Evolutionary conservation across 148 eudicot species (phyloP).

Genomic region (Hydrangea macrophylla): DNA sequence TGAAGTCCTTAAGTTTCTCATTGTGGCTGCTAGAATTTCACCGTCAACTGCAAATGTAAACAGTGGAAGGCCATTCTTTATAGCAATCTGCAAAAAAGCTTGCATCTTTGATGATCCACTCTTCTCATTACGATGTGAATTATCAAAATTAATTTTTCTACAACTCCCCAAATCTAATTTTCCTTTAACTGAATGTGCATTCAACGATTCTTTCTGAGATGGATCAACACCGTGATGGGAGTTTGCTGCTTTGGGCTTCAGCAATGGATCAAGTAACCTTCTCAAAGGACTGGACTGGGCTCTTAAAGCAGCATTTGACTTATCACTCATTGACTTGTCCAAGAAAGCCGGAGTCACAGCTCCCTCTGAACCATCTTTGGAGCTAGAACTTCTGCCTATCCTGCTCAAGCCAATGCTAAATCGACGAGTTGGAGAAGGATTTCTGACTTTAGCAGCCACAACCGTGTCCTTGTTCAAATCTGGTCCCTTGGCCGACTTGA

Average conservation of each 20-base stretch:
- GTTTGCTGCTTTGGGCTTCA: slow-evolving; percentile 43
- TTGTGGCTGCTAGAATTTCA: slow-evolving; percentile 62
- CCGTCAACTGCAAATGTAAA: slow-evolving; percentile 63
- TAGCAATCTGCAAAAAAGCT: slow-evolving; percentile 64
- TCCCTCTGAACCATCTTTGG: slow-evolving; percentile 46
- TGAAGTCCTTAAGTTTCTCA: slow-evolving; percentile 37
- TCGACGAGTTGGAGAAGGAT: slow-evolving; percentile 65
- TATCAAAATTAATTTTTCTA: slow-evolving; percentile 14
- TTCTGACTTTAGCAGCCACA: slow-evolving; percentile 34
- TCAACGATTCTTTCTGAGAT: slow-evolving; percentile 27
- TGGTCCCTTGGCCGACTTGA: slow-evolving; percentile 21
- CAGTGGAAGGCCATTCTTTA: slow-evolving; percentile 72
- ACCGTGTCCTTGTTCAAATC: slow-evolving; percentile 27
- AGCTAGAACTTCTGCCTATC: slow-evolving; percentile 41
- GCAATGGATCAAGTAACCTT: slow-evolving; percentile 71
- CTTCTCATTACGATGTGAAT: slow-evolving; percentile 21
- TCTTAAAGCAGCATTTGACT: slow-evolving; percentile 27
- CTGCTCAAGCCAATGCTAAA: slow-evolving; percentile 48
- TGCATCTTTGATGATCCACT: slow-evolving; percentile 33
- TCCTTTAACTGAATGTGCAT: slow-evolving; percentile 20
- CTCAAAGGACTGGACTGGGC: slow-evolving; percentile 68
- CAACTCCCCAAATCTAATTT: slow-evolving; percentile 23
- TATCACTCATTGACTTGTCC: slow-evolving; percentile 29
- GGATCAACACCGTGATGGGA: slow-evolving; percentile 24
- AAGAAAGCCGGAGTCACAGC: slow-evolving; percentile 20